phyloP scores from a whole-genome alignment of 768 basidiomycete species.

The Russula dissimulans region DNA sequence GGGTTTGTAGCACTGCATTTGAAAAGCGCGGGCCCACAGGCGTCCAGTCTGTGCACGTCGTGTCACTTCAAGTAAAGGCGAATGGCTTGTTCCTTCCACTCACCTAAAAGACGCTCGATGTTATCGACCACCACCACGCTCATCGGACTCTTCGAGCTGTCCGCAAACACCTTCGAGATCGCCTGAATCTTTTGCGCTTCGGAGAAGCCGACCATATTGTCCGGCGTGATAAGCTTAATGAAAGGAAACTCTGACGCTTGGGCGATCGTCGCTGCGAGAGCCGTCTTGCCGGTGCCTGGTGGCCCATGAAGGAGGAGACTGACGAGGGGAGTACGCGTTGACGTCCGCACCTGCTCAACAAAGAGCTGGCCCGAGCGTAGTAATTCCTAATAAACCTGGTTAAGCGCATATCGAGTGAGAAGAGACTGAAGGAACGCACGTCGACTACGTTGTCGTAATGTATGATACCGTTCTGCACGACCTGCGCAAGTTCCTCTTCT shows the following conservation, averaged over 20 bases:
- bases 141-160: slow-evolving; percentile 94
- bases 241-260: slow-evolving; percentile 92
- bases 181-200: slow-evolving; percentile 86
- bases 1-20: slow-evolving; percentile 82
- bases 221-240: slow-evolving; percentile 94
- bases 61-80: background rate
- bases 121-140: slow-evolving; percentile 96
- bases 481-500: slow-evolving; percentile 88
- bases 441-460: slow-evolving; percentile 70
- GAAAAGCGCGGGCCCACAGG: slow-evolving; percentile 97
- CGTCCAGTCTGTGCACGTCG: slow-evolving; percentile 67
- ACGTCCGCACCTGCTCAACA: slow-evolving; percentile 89
- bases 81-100: slow-evolving; percentile 20
- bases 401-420: background rate
- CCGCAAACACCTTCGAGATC: slow-evolving; percentile 86
- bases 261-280: slow-evolving; percentile 88
- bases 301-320: slow-evolving; percentile 84
- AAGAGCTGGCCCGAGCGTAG: slow-evolving; percentile 80
- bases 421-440: slow-evolving; percentile 38
- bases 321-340: slow-evolving; percentile 85
- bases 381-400: slow-evolving; percentile 48
- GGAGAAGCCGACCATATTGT: slow-evolving; percentile 94
- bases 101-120: slow-evolving; percentile 86
- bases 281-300: slow-evolving; percentile 89
- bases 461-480: slow-evolving; percentile 95